Evolutionary conservation across 2,329 filamentous ascomycete genomes (phyloP).

Genomic region (Rugonectria rugulosa): DNA sequence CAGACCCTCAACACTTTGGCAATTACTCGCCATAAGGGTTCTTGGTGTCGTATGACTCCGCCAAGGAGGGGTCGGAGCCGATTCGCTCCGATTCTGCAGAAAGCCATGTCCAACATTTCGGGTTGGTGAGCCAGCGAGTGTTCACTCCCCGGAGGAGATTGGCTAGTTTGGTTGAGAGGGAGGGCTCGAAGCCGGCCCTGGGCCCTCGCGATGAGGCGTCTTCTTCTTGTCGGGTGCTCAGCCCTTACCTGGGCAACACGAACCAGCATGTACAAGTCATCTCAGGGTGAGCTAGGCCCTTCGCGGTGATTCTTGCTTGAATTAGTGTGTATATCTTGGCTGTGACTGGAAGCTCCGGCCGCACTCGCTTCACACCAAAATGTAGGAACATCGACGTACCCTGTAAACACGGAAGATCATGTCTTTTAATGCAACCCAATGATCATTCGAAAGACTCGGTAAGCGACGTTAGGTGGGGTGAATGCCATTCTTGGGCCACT

Average conservation of each 20-base stretch:
- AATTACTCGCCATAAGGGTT: not conserved
- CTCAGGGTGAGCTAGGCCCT: constrained; percentile 27
- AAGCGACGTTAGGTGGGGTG: not conserved
- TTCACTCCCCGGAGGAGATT: not conserved
- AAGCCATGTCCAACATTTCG: not conserved
- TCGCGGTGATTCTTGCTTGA: constrained; percentile 29
- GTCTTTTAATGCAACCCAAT: not conserved
- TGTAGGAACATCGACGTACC: constrained; percentile 15
- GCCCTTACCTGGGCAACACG: constrained; percentile 6
- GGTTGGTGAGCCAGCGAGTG: not conserved
- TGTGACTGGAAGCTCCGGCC: constrained; percentile 4
- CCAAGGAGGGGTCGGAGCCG: not conserved
- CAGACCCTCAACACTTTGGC: not conserved
- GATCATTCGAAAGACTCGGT: not conserved
- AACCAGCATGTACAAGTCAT: constrained; percentile 18
- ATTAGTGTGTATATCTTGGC: constrained; percentile 27
- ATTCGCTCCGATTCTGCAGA: not conserved
- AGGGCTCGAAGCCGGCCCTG: constrained; percentile 6
- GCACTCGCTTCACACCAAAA: constrained; percentile 24
- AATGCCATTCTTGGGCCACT: too few relatives aligned
- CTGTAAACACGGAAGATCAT: constrained; percentile 11
- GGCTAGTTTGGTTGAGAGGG: not conserved
- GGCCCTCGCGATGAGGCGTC: constrained; percentile 1
- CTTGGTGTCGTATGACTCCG: constrained; percentile 14
- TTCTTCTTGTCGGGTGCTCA: constrained; percentile 7